Percentiles rank a stretch among this genome's conserved stretches.
Evolutionary conservation across 2,329 filamentous ascomycete species (phyloP).

Genomic region (Pseudogymnoascus sp.): DNA sequence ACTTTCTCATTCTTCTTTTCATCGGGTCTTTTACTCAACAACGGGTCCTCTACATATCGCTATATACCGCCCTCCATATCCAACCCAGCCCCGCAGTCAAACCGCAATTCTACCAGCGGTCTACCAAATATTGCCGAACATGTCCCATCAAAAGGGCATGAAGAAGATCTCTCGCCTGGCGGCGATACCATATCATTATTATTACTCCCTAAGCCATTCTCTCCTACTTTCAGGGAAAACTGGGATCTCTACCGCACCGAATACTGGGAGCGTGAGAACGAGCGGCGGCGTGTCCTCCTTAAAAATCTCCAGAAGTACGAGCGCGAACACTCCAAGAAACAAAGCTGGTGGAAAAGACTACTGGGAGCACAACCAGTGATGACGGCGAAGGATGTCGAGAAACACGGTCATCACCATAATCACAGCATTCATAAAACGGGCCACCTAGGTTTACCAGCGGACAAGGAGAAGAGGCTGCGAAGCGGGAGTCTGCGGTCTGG

Average conservation of each 20-base stretch:
- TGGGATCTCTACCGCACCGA: conserved; percentile 93
- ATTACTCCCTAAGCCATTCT: conserved; percentile 88
- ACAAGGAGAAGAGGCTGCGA: conserved; percentile 26
- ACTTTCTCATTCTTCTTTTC: conserved; percentile 71
- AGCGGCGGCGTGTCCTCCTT: conserved; percentile 66
- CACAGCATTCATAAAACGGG: neutral
- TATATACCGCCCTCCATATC: conserved; percentile 61
- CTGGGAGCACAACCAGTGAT: conserved; percentile 39
- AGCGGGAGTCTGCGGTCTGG: conserved; percentile 26
- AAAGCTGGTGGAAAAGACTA: conserved; percentile 68
- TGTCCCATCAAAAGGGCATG: conserved; percentile 60
- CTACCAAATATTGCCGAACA: conserved; percentile 40
- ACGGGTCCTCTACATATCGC: conserved; percentile 61
- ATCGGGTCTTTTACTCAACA: conserved; percentile 61
- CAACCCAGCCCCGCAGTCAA: conserved; percentile 38
- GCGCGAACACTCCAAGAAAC: conserved; percentile 55
- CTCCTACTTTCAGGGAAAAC: conserved; percentile 86
- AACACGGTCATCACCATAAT: conserved; percentile 23
- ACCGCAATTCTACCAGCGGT: conserved; percentile 13
- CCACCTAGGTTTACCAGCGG: conserved; percentile 13
- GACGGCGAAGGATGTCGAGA: conserved; percentile 26
- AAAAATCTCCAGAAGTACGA: conserved; percentile 60
- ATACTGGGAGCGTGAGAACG: conserved; percentile 96
- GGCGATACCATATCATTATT: conserved; percentile 89
- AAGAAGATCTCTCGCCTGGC: conserved; percentile 83